These are phyloP conservation scores for Coemansia sp. DNA, from an alignment of 192 early-diverging fungal species.

Conservation along the genomic window DNA sequence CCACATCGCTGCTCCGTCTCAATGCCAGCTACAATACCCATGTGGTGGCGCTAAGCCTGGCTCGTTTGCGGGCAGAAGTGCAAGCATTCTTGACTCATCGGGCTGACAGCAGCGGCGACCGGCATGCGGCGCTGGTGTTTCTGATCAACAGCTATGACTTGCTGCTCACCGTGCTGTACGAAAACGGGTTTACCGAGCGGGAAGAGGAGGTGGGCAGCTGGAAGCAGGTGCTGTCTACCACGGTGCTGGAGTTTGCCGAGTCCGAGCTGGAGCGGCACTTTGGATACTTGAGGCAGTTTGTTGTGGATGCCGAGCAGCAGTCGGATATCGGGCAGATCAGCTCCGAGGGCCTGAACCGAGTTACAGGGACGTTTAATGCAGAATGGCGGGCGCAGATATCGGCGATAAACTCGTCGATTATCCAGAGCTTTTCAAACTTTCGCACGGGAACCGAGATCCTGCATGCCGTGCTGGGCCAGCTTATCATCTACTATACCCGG, in stretches of 20 bases:
- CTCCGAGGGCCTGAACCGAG: conserved; percentile 36
- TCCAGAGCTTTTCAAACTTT: conserved; percentile 94
- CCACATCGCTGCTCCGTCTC: conserved; percentile 82
- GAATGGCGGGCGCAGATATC: conserved; percentile 76
- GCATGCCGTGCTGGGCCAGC: conserved; percentile 82
- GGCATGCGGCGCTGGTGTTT: conserved; percentile 71
- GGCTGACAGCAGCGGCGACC: conserved; percentile 68
- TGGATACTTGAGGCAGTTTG: conserved; percentile 77
- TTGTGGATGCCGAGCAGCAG: conserved; percentile 66
- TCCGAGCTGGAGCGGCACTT: conserved; percentile 81
- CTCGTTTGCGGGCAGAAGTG: conserved; percentile 71
- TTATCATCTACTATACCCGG: conserved; percentile 89
- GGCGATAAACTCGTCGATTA: conserved; percentile 78
- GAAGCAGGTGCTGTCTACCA: conserved; percentile 36
- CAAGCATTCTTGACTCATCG: conserved; percentile 73
- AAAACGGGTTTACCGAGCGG: conserved; percentile 48
- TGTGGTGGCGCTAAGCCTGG: conserved; percentile 69
- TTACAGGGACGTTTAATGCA: conserved; percentile 73
- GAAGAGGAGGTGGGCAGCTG: conserved; percentile 50
- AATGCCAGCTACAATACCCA: conserved; percentile 88
- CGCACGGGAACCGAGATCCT: conserved; percentile 90
- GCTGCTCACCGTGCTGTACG: conserved; percentile 74
- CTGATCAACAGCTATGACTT: conserved; percentile 96
- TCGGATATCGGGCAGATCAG: conserved; percentile 58
- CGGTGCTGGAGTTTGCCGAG: conserved; percentile 80